Evolutionary conservation across 495 filamentous ascomycete species (phyloP), one percentile per base, ranked within the genome.

Genomic region (Friedmanniomyces simplex): DNA sequence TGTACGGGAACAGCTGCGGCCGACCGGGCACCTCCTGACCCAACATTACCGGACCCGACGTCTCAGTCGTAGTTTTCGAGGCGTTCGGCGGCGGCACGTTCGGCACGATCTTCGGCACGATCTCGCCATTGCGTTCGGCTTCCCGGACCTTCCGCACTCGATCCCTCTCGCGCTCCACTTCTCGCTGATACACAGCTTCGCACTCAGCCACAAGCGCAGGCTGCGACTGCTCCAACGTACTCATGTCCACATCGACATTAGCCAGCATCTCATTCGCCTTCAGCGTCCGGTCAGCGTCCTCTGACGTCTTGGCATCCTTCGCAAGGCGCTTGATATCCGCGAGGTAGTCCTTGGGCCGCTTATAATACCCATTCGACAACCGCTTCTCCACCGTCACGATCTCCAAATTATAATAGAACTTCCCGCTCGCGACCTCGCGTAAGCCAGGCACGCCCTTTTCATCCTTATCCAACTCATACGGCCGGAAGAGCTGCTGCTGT

Each of bases 341-440:
- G 52, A 93, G 71, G 64, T 95, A 98, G 64, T 96, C 90, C 57
- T 80, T 82, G 0, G 90, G 85, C 16, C 89, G 78, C 66, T 88
- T 89, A 71, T 98, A 98, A 69, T 86, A 97, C 20, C 94, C 93
- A 71, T 97, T 96, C 5, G 88, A 89, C 24, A 97, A 76, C 32
- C 93, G 84, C 65, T 93, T 88, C 73, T 98, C 93, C 54, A 98
- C 95, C 7, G 86, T 93, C 3, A 82, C 84, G n/a, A 87, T 84
- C 62, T 97, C 89, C 51, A 97, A 73, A 62, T 98, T 98, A 73
- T 96, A 96, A 66, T 80, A 96, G 69, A 90, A 90, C 65, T 91
- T 94, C 45, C 79, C 81, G 1, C 83, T 85, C 2, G 77, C 77
- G 16, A 76, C 77, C 57, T 95, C 83, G 18, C 77, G 72, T 22